These are phyloP conservation scores for Aspergillus neotritici DNA, from an alignment of 2,329 filamentous ascomycete genomes.

Conservation along the genomic window DNA sequence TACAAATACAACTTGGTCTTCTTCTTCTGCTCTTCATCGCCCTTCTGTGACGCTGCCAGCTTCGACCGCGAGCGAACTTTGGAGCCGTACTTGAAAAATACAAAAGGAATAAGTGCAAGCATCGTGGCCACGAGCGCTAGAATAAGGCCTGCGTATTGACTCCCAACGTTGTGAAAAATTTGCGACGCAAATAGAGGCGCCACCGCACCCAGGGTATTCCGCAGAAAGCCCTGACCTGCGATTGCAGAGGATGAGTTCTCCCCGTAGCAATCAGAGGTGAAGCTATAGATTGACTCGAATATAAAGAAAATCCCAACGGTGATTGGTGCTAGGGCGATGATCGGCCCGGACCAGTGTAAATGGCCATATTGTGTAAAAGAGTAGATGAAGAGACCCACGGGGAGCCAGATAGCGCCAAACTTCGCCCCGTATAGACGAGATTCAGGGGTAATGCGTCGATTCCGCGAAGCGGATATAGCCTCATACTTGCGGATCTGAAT, in stretches of 20 bases:
- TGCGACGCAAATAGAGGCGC: conserved; percentile 49
- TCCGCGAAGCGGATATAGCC: conserved; percentile 32
- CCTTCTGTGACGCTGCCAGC: too few relatives aligned
- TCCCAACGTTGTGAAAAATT: conserved; percentile 51
- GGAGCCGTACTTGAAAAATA: conserved; percentile 27
- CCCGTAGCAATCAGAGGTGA: conserved; percentile 51
- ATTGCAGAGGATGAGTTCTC: conserved; percentile 38
- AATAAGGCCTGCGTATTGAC: conserved; percentile 48
- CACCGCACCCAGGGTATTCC: conserved; percentile 50
- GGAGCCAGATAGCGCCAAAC: conserved; percentile 44
- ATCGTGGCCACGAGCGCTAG: conserved; percentile 43
- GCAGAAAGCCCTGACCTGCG: conserved; percentile 49
- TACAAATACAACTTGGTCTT: too few relatives aligned
- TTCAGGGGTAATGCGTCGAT: conserved; percentile 37
- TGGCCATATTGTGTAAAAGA: conserved; percentile 49
- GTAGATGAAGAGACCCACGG: conserved; percentile 50
- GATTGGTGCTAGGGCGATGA: conserved; percentile 47
- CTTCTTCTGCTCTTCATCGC: too few relatives aligned
- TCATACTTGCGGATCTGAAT: conserved; percentile 50
- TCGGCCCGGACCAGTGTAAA: conserved; percentile 46
- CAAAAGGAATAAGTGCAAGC: conserved; percentile 27
- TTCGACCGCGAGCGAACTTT: conserved; percentile 25
- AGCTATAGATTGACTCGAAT: conserved; percentile 40
- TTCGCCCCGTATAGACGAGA: conserved; percentile 47
- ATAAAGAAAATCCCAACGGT: conserved; percentile 51